phyloP scores from a whole-genome alignment of 2,329 filamentous ascomycete genomes.

The Aspergillus ruber region DNA sequence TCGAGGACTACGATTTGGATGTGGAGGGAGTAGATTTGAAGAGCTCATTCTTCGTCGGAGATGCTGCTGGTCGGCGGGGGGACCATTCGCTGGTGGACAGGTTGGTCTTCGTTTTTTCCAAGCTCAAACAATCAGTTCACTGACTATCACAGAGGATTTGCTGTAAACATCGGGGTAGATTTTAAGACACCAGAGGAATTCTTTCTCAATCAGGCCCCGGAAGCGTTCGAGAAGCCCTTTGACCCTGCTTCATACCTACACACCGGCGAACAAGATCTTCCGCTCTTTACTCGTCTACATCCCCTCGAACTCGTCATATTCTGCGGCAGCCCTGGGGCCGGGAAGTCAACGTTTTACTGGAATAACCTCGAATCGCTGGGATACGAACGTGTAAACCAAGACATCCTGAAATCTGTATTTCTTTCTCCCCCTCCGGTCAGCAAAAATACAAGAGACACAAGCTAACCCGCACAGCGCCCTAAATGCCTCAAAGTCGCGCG shows the following conservation, averaged over 20 bases:
- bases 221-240: slow-evolving; percentile 63
- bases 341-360: slow-evolving; percentile 90
- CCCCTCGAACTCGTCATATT: slow-evolving; percentile 72
- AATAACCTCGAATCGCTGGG: slow-evolving; percentile 67
- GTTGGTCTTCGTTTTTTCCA: slow-evolving; percentile 25
- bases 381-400: slow-evolving; percentile 85
- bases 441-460: neutral
- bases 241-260: slow-evolving; percentile 57
- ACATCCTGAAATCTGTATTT: slow-evolving; percentile 68
- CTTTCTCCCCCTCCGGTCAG: slow-evolving; percentile 2
- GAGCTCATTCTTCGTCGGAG: slow-evolving; percentile 78
- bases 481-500: slow-evolving; percentile 66
- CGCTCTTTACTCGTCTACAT: slow-evolving; percentile 53
- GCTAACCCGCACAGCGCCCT: slow-evolving; percentile 41
- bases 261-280: slow-evolving; percentile 20
- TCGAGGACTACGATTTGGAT: slow-evolving; percentile 56
- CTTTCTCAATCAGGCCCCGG: slow-evolving; percentile 64
- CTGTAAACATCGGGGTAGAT: slow-evolving; percentile 70
- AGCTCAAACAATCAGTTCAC: too few relatives aligned
- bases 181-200: slow-evolving; percentile 90
- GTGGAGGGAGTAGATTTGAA: slow-evolving; percentile 58
- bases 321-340: slow-evolving; percentile 80
- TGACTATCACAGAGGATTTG: slow-evolving; percentile 59
- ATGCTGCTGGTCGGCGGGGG: slow-evolving; percentile 59
- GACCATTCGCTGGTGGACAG: slow-evolving; percentile 58